These are phyloP conservation scores for Aspergillus sp. DNA, from an alignment of 2,329 filamentous ascomycete genomes.

Conservation along the genomic window DNA sequence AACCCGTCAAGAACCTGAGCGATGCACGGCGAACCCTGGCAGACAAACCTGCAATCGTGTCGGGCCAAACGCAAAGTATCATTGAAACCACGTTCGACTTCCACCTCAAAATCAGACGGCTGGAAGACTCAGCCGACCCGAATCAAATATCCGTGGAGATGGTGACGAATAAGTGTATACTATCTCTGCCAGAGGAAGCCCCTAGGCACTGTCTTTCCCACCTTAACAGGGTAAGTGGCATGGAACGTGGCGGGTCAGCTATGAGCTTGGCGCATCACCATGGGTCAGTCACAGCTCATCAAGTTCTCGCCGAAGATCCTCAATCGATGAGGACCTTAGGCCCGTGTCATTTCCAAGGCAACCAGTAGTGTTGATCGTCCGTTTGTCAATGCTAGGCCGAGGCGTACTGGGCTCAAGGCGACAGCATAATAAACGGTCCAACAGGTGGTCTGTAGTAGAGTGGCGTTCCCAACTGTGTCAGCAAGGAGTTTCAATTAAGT, in stretches of 20 bases:
- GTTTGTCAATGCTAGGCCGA: too few species aligned
- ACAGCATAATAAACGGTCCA: too few species aligned
- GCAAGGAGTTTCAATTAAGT: too few species aligned
- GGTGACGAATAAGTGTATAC: not conserved
- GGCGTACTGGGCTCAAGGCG: too few species aligned
- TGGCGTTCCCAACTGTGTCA: too few species aligned
- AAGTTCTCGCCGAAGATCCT: too few species aligned
- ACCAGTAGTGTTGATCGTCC: too few species aligned
- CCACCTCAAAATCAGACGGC: constrained; percentile 4
- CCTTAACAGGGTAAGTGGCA: constrained; percentile 13
- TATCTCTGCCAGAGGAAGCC: not conserved
- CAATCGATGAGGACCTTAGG: too few species aligned
- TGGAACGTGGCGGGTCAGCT: constrained; percentile 22
- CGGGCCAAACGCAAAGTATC: not conserved
- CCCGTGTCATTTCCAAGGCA: too few species aligned
- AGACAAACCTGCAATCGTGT: constrained; percentile 4
- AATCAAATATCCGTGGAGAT: not conserved
- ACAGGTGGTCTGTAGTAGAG: too few species aligned
- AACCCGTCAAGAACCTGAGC: constrained; percentile 11
- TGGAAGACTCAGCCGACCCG: not conserved
- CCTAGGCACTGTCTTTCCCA: constrained; percentile 12
- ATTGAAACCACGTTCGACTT: constrained; percentile 17
- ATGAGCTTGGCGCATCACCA: constrained; percentile 20
- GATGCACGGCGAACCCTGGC: constrained; percentile 14
- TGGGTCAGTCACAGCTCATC: too few species aligned